Percentiles rank a stretch among this genome's conserved stretches.
Evolutionary conservation across 148 eudicot species (phyloP).

Genomic region (Linanthus parryae): DNA sequence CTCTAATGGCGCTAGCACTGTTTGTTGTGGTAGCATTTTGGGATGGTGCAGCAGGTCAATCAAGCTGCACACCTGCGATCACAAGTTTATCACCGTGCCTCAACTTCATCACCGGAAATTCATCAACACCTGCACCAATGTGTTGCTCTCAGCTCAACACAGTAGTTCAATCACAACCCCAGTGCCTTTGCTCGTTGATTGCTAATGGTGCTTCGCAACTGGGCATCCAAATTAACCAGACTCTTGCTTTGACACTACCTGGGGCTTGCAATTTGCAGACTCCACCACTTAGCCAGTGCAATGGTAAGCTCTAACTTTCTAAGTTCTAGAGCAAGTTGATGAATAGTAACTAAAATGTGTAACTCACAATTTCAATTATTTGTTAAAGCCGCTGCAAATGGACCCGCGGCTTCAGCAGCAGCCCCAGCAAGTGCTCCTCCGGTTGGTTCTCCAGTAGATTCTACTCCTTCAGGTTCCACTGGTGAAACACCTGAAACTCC

Average conservation of each 20-base stretch:
- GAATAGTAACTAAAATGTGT: too few species aligned
- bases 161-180: constrained; percentile 5
- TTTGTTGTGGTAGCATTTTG: background rate
- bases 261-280: constrained; percentile 12
- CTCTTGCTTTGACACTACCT: constrained; percentile 10
- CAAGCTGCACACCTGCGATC: background rate
- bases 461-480: constrained; percentile 25
- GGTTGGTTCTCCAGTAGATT: constrained; percentile 22
- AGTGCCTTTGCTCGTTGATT: constrained; percentile 5
- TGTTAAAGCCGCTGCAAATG: background rate
- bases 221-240: background rate
- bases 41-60: constrained; percentile 5
- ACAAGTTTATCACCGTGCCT: background rate
- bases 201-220: constrained; percentile 4
- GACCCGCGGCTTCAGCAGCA: background rate
- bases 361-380: too few species aligned
- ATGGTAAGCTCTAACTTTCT: too few species aligned
- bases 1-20: constrained; percentile 4
- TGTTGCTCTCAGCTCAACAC: constrained; percentile 9
- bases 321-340: too few species aligned
- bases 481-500: constrained; percentile 17
- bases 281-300: constrained; percentile 11
- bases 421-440: constrained; percentile 13
- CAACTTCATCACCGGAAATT: background rate
- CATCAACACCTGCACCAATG: background rate